Conservation (phyloP, 208 protist species). For the Balamuthia mandrillaris region DNA sequence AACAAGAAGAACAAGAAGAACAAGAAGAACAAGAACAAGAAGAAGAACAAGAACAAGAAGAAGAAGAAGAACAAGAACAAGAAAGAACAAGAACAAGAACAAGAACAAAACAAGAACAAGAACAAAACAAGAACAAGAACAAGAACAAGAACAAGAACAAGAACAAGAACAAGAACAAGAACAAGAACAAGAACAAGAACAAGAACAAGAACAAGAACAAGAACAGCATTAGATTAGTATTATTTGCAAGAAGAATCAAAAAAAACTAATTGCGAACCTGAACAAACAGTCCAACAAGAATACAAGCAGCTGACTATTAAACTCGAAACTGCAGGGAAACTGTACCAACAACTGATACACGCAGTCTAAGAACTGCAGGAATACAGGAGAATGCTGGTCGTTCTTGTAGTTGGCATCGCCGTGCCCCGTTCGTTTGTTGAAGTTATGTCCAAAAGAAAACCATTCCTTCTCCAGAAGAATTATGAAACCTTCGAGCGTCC, state of each 20-base stretch:
- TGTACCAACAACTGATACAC: constrained; percentile 80
- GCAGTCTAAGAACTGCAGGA: constrained; percentile 82
- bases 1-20: too few species aligned
- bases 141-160: too few species aligned
- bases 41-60: neutral
- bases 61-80: too few species aligned
- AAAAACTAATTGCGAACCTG: too few species aligned
- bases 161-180: too few species aligned
- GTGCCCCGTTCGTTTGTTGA: constrained; percentile 76
- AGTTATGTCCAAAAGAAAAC: constrained; percentile 83
- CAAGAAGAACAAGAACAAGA: neutral
- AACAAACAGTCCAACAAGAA: neutral
- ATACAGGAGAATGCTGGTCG: constrained; percentile 77
- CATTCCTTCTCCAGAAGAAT: constrained; percentile 86
- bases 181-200: too few species aligned
- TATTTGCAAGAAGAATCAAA: too few species aligned
- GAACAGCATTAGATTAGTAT: too few species aligned
- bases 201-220: too few species aligned
- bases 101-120: too few species aligned
- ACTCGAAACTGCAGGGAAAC: constrained; percentile 81
- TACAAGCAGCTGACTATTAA: constrained; percentile 74
- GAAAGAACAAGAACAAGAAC: too few species aligned
- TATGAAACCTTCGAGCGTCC: constrained; percentile 82
- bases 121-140: too few species aligned
- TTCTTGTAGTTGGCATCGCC: neutral